phyloP scores from a whole-genome alignment of 257 asterid genomes.

The Nicotiana undulata region DNA sequence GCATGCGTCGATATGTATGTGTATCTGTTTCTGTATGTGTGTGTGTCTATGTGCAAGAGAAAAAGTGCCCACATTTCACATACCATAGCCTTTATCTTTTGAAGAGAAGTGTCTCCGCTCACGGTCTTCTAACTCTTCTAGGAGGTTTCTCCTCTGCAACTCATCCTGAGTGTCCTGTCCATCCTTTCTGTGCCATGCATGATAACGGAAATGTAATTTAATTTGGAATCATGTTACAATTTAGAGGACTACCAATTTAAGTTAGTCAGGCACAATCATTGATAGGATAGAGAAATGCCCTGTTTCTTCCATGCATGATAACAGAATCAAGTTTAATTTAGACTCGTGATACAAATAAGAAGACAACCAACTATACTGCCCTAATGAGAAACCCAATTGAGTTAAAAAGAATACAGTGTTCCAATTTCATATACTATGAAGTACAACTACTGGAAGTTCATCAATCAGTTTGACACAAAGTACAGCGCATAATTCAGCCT shows the following conservation, averaged over 20 bases:
- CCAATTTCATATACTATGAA: not conserved
- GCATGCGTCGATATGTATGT: no score
- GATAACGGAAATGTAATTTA: not conserved
- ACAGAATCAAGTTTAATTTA: not conserved
- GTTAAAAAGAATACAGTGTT: not conserved
- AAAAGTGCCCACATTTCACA: not conserved
- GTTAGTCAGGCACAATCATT: not conserved
- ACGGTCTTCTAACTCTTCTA: constrained; percentile 74
- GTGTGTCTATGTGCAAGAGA: no score
- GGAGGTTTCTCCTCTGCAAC: constrained; percentile 58
- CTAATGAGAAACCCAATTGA: not conserved
- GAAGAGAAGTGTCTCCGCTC: constrained; percentile 76
- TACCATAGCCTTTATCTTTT: constrained; percentile 40
- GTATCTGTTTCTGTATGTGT: no score
- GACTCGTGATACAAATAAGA: not conserved
- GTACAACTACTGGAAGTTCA: not conserved
- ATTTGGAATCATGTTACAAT: not conserved
- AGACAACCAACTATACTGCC: not conserved
- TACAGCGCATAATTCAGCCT: not conserved
- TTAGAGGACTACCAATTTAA: not conserved
- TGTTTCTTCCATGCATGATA: not conserved
- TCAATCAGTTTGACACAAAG: not conserved
- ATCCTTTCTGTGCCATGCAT: constrained; percentile 41
- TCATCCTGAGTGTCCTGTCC: constrained; percentile 90
- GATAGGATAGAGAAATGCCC: not conserved